Evolutionary conservation across 345 rosid species (phyloP).

Genomic region (Gossypium rotundifolium): DNA sequence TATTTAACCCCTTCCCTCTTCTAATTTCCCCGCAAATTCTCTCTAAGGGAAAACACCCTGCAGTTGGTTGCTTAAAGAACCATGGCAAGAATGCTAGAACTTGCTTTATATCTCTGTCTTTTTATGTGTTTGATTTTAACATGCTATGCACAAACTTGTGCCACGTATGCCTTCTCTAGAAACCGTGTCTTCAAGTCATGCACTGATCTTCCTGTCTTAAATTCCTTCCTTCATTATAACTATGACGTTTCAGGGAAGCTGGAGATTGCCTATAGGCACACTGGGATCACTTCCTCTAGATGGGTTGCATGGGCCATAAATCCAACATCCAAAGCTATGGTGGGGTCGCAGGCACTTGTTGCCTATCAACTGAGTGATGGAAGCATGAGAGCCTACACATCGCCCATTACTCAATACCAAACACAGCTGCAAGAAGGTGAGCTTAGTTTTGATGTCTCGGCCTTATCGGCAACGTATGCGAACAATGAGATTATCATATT

Average conservation of each 20-base stretch:
- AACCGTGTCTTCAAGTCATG: constrained; percentile 60
- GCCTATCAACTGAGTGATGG: constrained; percentile 62
- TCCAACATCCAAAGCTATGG: constrained; percentile 62
- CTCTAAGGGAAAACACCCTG: not conserved
- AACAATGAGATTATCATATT: constrained; percentile 61
- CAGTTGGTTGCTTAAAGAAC: not conserved
- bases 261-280: constrained; percentile 69
- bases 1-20: constrained; percentile 7
- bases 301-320: constrained; percentile 97
- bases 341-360: constrained; percentile 74
- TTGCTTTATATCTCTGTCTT: not conserved
- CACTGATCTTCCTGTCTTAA: constrained; percentile 64
- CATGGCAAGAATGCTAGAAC: not conserved
- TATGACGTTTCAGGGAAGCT: constrained; percentile 48
- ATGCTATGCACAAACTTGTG: constrained; percentile 52
- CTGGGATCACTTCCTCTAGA: constrained; percentile 34
- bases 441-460: constrained; percentile 63
- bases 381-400: constrained; percentile 53
- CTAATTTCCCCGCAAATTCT: not conserved
- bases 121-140: constrained; percentile 18
- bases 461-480: constrained; percentile 43
- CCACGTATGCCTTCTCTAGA: constrained; percentile 48
- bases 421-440: constrained; percentile 45
- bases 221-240: constrained; percentile 67
- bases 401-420: constrained; percentile 46